Conservation (phyloP, 306 rosid genomes). For the Trichosanthes cucumerina region DNA sequence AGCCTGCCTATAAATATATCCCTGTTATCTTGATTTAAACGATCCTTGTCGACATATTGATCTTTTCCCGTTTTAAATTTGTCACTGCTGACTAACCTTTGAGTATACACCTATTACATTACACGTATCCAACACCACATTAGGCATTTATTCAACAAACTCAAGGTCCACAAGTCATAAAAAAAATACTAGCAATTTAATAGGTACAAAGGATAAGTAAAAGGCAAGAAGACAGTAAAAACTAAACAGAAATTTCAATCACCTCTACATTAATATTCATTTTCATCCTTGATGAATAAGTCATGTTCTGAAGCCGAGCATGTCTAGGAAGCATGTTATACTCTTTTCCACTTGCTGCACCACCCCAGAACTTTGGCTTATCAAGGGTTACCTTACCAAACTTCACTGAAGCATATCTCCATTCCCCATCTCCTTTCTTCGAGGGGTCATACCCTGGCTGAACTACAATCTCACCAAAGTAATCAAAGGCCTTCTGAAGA, state of each 20-base stretch:
- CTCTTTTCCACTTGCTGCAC: conserved; percentile 43
- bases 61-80: conserved; percentile 80
- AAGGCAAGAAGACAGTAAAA: not conserved
- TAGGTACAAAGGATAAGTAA: not conserved
- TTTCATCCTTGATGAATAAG: conserved; percentile 64
- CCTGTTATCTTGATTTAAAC: conserved; percentile 26
- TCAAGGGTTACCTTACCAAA: conserved; percentile 69
- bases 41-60: conserved; percentile 32
- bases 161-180: not conserved
- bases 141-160: conserved; percentile 1
- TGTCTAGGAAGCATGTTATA: conserved; percentile 73
- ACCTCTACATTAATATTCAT: conserved; percentile 53
- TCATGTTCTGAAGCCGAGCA: conserved; percentile 92
- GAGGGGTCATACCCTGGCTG: conserved; percentile 84
- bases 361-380: conserved; percentile 67
- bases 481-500: conserved; percentile 45
- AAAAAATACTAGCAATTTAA: not conserved
- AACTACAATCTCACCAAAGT: conserved; percentile 54
- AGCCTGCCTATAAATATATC: conserved; percentile 61
- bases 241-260: not conserved
- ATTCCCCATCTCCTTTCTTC: conserved; percentile 58
- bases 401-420: conserved; percentile 58
- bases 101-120: conserved; percentile 46
- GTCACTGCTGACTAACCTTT: conserved; percentile 47
- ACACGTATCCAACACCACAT: conserved; percentile 14